These are phyloP conservation scores for Rhodotorula sp. DNA, from an alignment of 1,284 basidiomycete species.

Conservation along the genomic window DNA sequence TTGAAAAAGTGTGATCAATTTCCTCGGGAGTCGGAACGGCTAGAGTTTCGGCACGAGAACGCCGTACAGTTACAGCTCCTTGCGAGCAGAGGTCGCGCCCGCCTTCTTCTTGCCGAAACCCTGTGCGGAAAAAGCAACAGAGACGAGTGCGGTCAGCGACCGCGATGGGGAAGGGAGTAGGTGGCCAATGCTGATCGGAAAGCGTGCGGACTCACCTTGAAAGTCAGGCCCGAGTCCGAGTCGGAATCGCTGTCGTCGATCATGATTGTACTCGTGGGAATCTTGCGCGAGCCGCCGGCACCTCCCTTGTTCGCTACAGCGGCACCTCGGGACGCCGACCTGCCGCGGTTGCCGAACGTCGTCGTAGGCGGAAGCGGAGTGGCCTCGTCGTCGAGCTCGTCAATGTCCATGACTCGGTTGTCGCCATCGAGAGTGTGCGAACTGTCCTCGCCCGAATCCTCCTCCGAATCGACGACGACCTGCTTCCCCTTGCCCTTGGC, in stretches of 20 bases:
- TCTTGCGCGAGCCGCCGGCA: conserved; percentile 10
- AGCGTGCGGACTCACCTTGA: conserved; percentile 23
- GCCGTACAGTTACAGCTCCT: neutral
- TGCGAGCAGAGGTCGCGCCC: neutral
- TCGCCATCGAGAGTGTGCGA: conserved; percentile 18
- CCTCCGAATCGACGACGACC: conserved; percentile 22
- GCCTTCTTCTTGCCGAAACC: conserved; percentile 24
- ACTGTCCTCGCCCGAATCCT: conserved; percentile 12
- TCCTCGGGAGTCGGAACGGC: too few relatives aligned
- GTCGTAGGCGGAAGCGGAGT: neutral
- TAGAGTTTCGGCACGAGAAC: too few relatives aligned
- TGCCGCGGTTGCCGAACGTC: neutral
- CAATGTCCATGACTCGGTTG: conserved; percentile 4
- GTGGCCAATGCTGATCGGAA: neutral
- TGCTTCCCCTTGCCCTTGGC: conserved; percentile 33
- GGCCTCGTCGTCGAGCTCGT: conserved; percentile 16
- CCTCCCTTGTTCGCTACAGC: neutral
- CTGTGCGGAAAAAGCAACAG: neutral
- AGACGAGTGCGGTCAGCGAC: neutral
- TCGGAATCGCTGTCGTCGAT: conserved; percentile 28
- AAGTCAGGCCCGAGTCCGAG: conserved; percentile 32
- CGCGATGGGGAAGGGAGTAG: neutral
- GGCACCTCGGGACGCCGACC: neutral
- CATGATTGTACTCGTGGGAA: conserved; percentile 11
- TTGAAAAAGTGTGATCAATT: too few relatives aligned